Percentiles rank a stretch among this genome's conserved stretches.
These are phyloP conservation scores for Lomentospora prolificans DNA, from an alignment of 2,329 filamentous ascomycete species.

Conservation along the genomic window DNA sequence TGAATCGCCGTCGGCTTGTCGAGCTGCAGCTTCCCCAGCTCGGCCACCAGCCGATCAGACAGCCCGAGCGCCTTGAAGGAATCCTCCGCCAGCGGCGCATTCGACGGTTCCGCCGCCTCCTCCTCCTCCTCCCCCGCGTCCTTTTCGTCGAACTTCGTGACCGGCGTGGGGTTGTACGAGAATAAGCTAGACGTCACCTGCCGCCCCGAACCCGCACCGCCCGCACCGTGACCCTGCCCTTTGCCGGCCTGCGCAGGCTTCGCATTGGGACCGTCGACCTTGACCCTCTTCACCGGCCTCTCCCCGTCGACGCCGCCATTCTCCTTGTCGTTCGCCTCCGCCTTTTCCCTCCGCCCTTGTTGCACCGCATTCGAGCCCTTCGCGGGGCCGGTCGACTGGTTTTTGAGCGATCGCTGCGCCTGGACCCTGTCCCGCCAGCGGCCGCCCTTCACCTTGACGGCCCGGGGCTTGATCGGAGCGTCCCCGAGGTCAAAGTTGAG, in stretches of 20 bases:
- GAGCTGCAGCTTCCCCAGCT: slow-evolving; percentile 78
- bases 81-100: slow-evolving; percentile 79
- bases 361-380: slow-evolving; percentile 5
- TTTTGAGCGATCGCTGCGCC: slow-evolving; percentile 33
- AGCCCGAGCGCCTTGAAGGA: slow-evolving; percentile 81
- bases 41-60: slow-evolving; percentile 68
- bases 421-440: slow-evolving; percentile 81
- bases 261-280: slow-evolving; percentile 13
- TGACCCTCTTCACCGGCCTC: slow-evolving; percentile 33
- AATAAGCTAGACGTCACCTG: slow-evolving; percentile 87
- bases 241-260: not conserved
- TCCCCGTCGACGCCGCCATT: slow-evolving; percentile 19
- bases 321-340: slow-evolving; percentile 11
- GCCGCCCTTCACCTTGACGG: slow-evolving; percentile 69
- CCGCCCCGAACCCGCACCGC: slow-evolving; percentile 16
- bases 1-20: slow-evolving; percentile 93
- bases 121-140: slow-evolving; percentile 34
- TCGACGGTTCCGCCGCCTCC: slow-evolving; percentile 62
- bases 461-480: slow-evolving; percentile 48
- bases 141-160: slow-evolving; percentile 47
- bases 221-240: not conserved
- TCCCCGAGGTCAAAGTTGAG: slow-evolving; percentile 80
- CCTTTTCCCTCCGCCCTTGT: slow-evolving; percentile 16
- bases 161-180: slow-evolving; percentile 73
- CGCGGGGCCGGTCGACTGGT: slow-evolving; percentile 2